Evolutionary conservation across 2,329 filamentous ascomycete species (phyloP), one percentile per base, ranked within the genome.

Genomic region (Diaporthe batatas): DNA sequence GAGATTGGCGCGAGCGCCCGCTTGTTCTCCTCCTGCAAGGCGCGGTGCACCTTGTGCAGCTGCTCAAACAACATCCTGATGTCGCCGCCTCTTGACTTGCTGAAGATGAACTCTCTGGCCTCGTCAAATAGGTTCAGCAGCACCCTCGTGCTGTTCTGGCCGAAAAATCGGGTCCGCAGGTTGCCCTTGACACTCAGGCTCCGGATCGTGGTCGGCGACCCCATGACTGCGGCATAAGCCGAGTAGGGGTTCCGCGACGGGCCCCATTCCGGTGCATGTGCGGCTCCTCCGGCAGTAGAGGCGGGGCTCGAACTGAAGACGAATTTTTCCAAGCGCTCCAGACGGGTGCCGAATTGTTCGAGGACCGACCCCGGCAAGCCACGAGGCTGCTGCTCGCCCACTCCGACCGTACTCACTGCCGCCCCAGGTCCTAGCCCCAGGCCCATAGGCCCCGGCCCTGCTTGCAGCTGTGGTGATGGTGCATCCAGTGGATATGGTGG

Each of bases 91-190:
- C 82, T 83, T 39, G 80, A 81, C 25, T 81, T 81, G 73, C 83
- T 83, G 29, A 82, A 81, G 79, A 89, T 82, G 75, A 88, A 88
- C 10, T 85, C 83, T 73, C 85, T 88, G 55, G 87, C 87, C 72
- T 89, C 86, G 71, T 86, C 85, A 74, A 89, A 89, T 78, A 90
- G 78, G 75, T 89, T 89, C 18, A 89, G 76, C 70, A 90, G 78
- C 42, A 89, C 87, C 36, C 87, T 84, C 25, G 86, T 84, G 76
- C 85, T 87, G 73, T 84, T 87, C 75, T 88, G 87, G 0, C 88
- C 88, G 75, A 89, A 87, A 72, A 86, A 87, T 18, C 87, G 83
- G 23, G 87, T 88, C 68, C 84, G 80, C 70, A 84, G 75, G 18
- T 83, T 84, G 18, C 84, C 86, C 72, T 89, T 88, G 68, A 88